Evolutionary conservation across 2,329 filamentous ascomycete species (phyloP).

Genomic region (Diplodia sapinea): DNA sequence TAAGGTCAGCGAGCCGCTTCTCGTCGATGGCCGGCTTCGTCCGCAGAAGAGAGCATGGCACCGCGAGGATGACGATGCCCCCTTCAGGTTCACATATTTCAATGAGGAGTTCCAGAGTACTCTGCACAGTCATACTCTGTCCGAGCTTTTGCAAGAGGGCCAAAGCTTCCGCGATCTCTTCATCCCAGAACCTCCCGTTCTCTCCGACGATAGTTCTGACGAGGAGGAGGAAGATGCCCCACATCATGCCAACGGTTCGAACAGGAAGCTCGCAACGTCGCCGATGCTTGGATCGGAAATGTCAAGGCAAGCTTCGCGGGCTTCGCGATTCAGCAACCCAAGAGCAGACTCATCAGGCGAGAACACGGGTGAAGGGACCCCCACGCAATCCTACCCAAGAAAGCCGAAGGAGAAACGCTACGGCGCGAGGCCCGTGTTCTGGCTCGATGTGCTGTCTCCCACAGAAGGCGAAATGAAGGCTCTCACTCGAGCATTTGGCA

Average conservation of each 20-base stretch:
- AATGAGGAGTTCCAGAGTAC: slow-evolving; percentile 96
- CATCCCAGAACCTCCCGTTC: slow-evolving; percentile 74
- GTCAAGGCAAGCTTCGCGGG: slow-evolving; percentile 24
- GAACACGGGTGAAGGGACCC: slow-evolving; percentile 58
- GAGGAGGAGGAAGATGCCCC: slow-evolving; percentile 59
- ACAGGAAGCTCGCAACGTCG: slow-evolving; percentile 3
- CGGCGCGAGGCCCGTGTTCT: slow-evolving; percentile 91
- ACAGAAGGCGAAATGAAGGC: slow-evolving; percentile 96
- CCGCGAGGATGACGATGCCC: slow-evolving; percentile 83
- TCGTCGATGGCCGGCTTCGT: slow-evolving; percentile 86
- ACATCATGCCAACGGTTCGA: not conserved
- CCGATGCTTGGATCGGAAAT: slow-evolving; percentile 8
- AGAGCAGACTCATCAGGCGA: slow-evolving; percentile 45
- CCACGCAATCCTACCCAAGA: slow-evolving; percentile 41
- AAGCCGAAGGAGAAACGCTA: slow-evolving; percentile 50
- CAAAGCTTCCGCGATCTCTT: slow-evolving; percentile 87
- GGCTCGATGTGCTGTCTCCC: slow-evolving; percentile 90
- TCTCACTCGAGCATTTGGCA: slow-evolving; percentile 88
- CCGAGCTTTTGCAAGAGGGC: slow-evolving; percentile 85
- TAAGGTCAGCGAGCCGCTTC: slow-evolving; percentile 90
- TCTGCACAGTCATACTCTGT: slow-evolving; percentile 94
- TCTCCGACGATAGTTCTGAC: slow-evolving; percentile 67
- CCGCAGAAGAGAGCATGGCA: slow-evolving; percentile 82
- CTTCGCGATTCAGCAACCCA: slow-evolving; percentile 8
- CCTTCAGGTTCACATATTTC: slow-evolving; percentile 97